phyloP scores from a whole-genome alignment of 2,329 filamentous ascomycete species.

The Cladosporium sp. region DNA sequence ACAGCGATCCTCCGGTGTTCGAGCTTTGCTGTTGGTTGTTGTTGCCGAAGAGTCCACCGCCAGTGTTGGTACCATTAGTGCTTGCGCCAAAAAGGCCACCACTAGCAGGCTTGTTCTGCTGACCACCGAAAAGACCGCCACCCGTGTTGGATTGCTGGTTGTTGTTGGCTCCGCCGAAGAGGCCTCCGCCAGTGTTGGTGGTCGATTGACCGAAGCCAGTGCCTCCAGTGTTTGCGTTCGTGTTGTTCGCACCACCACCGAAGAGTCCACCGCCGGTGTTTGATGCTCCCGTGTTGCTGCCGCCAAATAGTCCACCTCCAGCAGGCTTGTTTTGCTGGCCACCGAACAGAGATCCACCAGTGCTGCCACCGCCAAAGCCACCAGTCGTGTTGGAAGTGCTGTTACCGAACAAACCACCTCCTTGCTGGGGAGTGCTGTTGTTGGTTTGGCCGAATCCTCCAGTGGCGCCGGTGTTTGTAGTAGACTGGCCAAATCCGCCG shows the following conservation, averaged over 20 bases:
- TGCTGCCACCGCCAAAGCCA: constrained; percentile 41
- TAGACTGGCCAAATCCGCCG: constrained; percentile 31
- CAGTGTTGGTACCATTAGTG: constrained; percentile 21
- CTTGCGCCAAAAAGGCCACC: constrained; percentile 41
- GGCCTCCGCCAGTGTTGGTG: constrained; percentile 30
- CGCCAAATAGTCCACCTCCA: constrained; percentile 41
- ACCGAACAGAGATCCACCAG: constrained; percentile 40
- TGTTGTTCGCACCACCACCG: constrained; percentile 29
- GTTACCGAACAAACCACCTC: constrained; percentile 37
- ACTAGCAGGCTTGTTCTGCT: constrained; percentile 25
- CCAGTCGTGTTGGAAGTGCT: constrained; percentile 35
- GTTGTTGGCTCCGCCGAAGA: constrained; percentile 34
- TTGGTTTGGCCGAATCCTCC: constrained; percentile 39
- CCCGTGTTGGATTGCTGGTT: constrained; percentile 28
- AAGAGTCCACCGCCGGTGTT: constrained; percentile 41
- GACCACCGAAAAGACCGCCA: constrained; percentile 29
- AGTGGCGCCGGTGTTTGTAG: constrained; percentile 19
- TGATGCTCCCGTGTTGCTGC: constrained; percentile 34
- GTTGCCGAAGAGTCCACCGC: constrained; percentile 21
- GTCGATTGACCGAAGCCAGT: constrained; percentile 39
- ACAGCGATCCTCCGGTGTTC: constrained; percentile 28
- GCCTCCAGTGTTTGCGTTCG: constrained; percentile 27
- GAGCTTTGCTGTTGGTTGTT: constrained; percentile 21
- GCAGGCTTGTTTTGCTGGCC: constrained; percentile 22
- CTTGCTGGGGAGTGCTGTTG: constrained; percentile 19